Base-by-base conservation (phyloP, 441 rosid genomes). In the Euphorbia celastroides region DNA sequence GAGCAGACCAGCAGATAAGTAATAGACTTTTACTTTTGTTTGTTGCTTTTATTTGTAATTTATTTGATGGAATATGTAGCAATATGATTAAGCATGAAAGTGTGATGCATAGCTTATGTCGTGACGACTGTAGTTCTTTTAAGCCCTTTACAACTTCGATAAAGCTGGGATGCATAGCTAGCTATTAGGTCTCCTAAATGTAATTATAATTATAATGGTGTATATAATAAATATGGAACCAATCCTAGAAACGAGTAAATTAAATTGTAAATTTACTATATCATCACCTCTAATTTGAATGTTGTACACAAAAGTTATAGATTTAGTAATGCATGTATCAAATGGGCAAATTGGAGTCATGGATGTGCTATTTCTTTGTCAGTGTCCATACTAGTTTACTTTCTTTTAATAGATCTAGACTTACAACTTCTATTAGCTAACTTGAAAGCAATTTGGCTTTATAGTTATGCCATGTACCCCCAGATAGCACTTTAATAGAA, bases 1-100 rank as follows among this genome's bases (percentile, higher is more conserved):
- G 8, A 48, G 58, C 28, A 65, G 46, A 52, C 52, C 7, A 48
- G 58, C 28, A 65, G 46, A 52, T 65, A 14, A 54, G 23, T 34
- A 28, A 19, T 20, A 22, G 25, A 8, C 56, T 32, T 32, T 32
- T 1, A 34, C 30, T 55, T 55, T 10, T 32, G 23, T 23, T 11
- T 50, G 31, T 34, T 44, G 25, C 1, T 41, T 41, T 41, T 41
- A 41, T 41, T 41, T 41, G 7, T 41, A 41, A 3, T 41, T 3
- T 9, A 7, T 41, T 41, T 41, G 1, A 41, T 41, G 3, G 3
- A 10, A 41, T 41, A 41, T 41, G 3, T 41, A 7, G 12, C 44
- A n/a, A n/a, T n/a, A n/a, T n/a, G n/a, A n/a, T n/a, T n/a, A 48
- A 19, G 19, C 17, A 16, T 3, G 3, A 16, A 19, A 14, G 17